Base-by-base conservation (phyloP, 805 yeast genomes). In the Schwanniomyces vanrijiae region DNA sequence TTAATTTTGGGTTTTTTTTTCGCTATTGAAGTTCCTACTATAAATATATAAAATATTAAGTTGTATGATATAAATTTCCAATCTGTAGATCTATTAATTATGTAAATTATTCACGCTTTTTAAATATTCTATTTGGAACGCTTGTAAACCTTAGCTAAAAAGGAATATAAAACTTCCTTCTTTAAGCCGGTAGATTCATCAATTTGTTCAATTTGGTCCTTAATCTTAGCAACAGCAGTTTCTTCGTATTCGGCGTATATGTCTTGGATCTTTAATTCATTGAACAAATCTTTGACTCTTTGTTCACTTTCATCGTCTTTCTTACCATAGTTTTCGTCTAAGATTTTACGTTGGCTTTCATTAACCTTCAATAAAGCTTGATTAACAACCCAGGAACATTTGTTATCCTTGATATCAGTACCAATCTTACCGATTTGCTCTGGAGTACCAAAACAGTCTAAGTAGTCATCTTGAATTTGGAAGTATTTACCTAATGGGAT, bases 401-500 rank as follows among this genome's bases (percentile, higher is more conserved):
- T 94, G 82, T 94, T 94, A 72, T 94, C 99, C 74, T 88, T 88
- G 64, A 94, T 94, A 68, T 94, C 99, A 50, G 99, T 94, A 57
- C 99, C 99, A 58, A 94, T 90, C 78, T 94, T 94, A 53, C 99
- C 99, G 63, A 91, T 94, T 62, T 92, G 90, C 64, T 88, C 95
- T 37, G 99, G 97, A 59, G 92, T 90, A 55, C 99, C 99, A 64
- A 89, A 94, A 69, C 97, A 89, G 71, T 94, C 99, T 55, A 94
- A 81, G 75, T 78, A 94, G 69, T 94, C 99, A 66, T 94, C 99
- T 75, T 94, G 99, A 58, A 94, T 89, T 76, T 94, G 99, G 85
- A 94, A 94, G 69, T 94, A 94, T 69, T 94, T 97, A 49, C 99
- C 99, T 56, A 94, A 80, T 47, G 97, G 97, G 54, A 94, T 84